Conservation (phyloP, 2,329 filamentous ascomycete genomes). For the Fusarium clavum region DNA sequence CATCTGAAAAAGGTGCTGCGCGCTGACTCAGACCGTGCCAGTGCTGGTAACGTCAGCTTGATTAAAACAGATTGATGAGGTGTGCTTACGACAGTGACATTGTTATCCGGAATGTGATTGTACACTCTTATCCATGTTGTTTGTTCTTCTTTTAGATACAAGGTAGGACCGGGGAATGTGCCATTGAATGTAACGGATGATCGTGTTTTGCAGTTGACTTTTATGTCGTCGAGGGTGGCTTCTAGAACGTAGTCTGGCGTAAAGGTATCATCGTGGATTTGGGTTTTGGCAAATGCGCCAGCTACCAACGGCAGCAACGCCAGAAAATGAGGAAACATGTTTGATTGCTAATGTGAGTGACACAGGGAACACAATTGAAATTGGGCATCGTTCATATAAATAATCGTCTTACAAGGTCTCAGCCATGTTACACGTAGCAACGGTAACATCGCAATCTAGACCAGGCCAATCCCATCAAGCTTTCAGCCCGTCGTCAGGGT, state of each 20-base stretch:
- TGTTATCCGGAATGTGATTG: slow-evolving; percentile 13
- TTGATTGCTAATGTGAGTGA: neutral
- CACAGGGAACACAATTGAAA: too few relatives aligned
- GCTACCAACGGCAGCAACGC: slow-evolving; percentile 20
- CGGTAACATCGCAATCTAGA: neutral
- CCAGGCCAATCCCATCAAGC: slow-evolving; percentile 14
- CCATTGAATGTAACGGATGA: slow-evolving; percentile 22
- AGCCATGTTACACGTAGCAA: neutral
- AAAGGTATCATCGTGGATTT: slow-evolving; percentile 18
- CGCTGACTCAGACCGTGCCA: slow-evolving; percentile 74
- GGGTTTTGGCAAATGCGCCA: neutral
- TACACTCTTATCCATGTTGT: slow-evolving; percentile 37
- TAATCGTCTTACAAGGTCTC: neutral
- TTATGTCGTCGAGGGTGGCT: slow-evolving; percentile 13
- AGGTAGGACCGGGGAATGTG: slow-evolving; percentile 15
- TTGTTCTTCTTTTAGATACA: slow-evolving; percentile 20
- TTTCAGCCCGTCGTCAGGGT: slow-evolving; percentile 11
- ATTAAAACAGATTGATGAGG: fast-evolving
- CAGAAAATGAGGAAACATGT: slow-evolving; percentile 1
- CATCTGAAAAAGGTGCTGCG: slow-evolving; percentile 72
- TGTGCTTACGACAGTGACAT: slow-evolving; percentile 32
- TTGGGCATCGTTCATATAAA: neutral
- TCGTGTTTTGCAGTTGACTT: slow-evolving; percentile 21
- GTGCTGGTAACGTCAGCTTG: slow-evolving; percentile 58
- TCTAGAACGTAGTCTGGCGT: slow-evolving; percentile 29